Conservation (phyloP, 768 basidiomycete genomes). For the Amylocystis lapponica region DNA sequence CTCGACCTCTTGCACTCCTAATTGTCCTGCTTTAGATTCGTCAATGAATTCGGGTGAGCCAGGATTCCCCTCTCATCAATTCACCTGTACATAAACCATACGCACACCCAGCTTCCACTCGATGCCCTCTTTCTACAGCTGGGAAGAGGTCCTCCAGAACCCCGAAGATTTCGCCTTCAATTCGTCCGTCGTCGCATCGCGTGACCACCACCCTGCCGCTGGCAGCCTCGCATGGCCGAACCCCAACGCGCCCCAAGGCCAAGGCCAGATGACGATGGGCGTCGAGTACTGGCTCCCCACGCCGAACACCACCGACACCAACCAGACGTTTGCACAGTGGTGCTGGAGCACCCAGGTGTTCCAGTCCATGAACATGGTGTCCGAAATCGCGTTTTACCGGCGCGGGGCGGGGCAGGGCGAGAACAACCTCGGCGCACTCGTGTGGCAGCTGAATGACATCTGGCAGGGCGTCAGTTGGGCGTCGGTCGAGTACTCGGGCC, state of each 20-base stretch:
- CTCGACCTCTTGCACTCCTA: no score
- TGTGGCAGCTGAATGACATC: conserved; percentile 58
- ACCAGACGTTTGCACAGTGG: conserved; percentile 60
- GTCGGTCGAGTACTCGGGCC: conserved; percentile 48
- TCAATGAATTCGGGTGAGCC: conserved; percentile 54
- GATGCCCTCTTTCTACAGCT: conserved; percentile 57
- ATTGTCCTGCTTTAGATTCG: conserved; percentile 33
- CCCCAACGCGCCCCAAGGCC: conserved; percentile 47
- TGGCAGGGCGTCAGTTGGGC: conserved; percentile 58
- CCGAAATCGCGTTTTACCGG: conserved; percentile 55
- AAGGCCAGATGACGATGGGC: conserved; percentile 44
- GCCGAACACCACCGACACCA: conserved; percentile 40
- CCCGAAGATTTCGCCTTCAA: conserved; percentile 53
- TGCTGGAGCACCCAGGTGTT: conserved; percentile 59
- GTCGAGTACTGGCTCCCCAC: conserved; percentile 53
- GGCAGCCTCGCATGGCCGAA: conserved; percentile 49
- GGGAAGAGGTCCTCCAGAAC: conserved; percentile 49
- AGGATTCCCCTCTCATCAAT: neutral
- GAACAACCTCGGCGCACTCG: conserved; percentile 52
- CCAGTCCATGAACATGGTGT: conserved; percentile 53
- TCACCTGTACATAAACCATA: no score
- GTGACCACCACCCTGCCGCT: conserved; percentile 53
- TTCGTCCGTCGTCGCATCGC: conserved; percentile 48
- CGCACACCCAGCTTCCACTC: conserved; percentile 47
- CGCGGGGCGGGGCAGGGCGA: conserved; percentile 51